Evolutionary conservation across 2,329 filamentous ascomycete genomes (phyloP), one percentile per base, ranked within the genome.

Genomic region (Talaromyces sp.): DNA sequence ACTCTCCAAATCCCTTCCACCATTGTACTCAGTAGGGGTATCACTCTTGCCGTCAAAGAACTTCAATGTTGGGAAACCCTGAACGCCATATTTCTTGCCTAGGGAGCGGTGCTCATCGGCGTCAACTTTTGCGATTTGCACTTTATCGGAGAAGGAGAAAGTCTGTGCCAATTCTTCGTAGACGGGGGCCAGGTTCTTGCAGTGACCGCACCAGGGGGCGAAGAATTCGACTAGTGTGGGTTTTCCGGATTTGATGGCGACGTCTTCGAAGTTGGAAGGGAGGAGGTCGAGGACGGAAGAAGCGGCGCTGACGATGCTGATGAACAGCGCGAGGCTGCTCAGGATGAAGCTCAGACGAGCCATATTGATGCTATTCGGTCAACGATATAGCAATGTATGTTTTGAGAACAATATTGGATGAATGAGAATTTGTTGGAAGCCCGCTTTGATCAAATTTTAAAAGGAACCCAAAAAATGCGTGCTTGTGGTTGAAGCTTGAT

Each of bases 201-300:
- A 99, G 85, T 99, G 95, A 37, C 95, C 96, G 76, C 95, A 99
- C 95, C 95, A 99, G 27, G 94, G 93, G 39, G 95, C 95, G 76
- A 96, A 98, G 86, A 99, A 99, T 79, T 98, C 93, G 72, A 98
- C 93, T 31, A 99, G 89, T 0, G 95, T 93, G 50, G 95, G 94
- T 84, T 96, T 98, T 79, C 93, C 93, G 54, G 91, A 94, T 78
- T 96, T 88, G 67, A 97, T 85, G 69, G 97, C 92, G 63, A 97
- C 85, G 57, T 89, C 82, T 83, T 98, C 94, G 78, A 99, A 99
- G 84, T 97, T 99, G 73, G 84, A 83, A 64, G 94, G 93, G 66
- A 90, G 88, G 67, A 99, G 89, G 79, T 98, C 94, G 72, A 96
- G 84, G 69, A 99, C 95, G 64, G 91, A 90, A 64, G 92, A 95